These are phyloP conservation scores for Orbilia javanica DNA, from an alignment of 2,329 filamentous ascomycete species.

Conservation along the genomic window DNA sequence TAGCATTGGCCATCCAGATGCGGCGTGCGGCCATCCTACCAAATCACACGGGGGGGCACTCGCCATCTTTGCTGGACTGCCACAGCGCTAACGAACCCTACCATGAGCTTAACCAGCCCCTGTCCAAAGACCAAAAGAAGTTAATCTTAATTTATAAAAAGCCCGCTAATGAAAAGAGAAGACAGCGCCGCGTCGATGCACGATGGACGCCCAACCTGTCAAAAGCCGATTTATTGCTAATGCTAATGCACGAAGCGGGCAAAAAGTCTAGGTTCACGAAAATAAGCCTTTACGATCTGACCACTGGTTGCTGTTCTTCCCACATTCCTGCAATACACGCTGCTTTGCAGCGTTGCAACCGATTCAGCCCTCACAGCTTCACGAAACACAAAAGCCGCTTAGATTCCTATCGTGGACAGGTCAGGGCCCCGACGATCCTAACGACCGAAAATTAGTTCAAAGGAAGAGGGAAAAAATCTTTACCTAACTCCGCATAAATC, in stretches of 20 bases:
- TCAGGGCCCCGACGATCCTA: slow-evolving; percentile 9
- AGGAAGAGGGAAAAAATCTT: slow-evolving; percentile 1
- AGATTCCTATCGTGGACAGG: slow-evolving; percentile 23
- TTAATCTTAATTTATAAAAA: slow-evolving; percentile 41
- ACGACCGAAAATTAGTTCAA: slow-evolving; percentile 1
- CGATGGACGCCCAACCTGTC: background rate
- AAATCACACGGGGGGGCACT: slow-evolving; percentile 14
- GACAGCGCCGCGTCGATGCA: slow-evolving; percentile 6
- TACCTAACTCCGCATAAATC: slow-evolving; percentile 15
- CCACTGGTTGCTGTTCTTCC: background rate
- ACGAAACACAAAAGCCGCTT: slow-evolving; percentile 26
- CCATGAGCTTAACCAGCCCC: background rate
- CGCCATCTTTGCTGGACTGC: slow-evolving; percentile 9
- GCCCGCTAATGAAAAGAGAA: slow-evolving; percentile 37
- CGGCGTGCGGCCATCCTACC: slow-evolving; percentile 25
- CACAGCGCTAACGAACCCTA: slow-evolving; percentile 40
- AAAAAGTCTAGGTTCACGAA: background rate
- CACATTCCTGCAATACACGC: background rate
- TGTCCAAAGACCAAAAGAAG: background rate
- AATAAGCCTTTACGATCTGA: background rate
- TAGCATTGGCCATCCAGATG: slow-evolving; percentile 8
- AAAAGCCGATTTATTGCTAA: slow-evolving; percentile 6
- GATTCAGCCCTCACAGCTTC: slow-evolving; percentile 15
- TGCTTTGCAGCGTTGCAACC: slow-evolving; percentile 1
- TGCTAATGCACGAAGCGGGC: slow-evolving; percentile 10